Conservation (phyloP, 805 yeast genomes). For the Wickerhamiella shivajii region DNA sequence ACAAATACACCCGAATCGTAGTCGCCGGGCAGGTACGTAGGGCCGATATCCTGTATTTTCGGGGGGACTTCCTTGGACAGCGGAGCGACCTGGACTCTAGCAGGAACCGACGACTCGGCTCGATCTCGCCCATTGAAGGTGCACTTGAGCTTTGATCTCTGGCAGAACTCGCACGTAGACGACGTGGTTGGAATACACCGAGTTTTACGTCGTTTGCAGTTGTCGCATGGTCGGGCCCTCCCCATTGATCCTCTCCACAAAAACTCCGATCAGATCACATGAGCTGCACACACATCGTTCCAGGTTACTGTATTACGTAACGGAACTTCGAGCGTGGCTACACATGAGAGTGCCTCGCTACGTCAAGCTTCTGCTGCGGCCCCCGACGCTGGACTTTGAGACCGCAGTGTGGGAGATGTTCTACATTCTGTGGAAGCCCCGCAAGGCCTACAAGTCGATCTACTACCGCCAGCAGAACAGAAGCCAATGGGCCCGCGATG, state of each 20-base stretch:
- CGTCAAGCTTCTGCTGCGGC: slow-evolving; percentile 38
- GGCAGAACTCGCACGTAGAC: slow-evolving; percentile 9
- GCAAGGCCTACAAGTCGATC: slow-evolving; percentile 65
- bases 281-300: background rate
- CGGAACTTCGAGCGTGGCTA: background rate
- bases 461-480: slow-evolving; percentile 72
- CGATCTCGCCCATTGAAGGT: slow-evolving; percentile 3
- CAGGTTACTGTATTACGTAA: background rate
- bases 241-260: slow-evolving; percentile 1
- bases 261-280: background rate
- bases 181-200: slow-evolving; percentile 6
- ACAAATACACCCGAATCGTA: slow-evolving; percentile 19
- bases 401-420: slow-evolving; percentile 87
- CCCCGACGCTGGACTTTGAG: slow-evolving; percentile 78
- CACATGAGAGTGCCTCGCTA: slow-evolving; percentile 20
- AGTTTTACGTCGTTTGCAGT: slow-evolving; percentile 9
- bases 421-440: slow-evolving; percentile 57
- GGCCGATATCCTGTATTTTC: slow-evolving; percentile 8
- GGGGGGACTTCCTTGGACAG: slow-evolving; percentile 7
- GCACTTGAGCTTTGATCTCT: slow-evolving; percentile 3
- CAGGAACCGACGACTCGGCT: slow-evolving; percentile 5
- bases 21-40: slow-evolving; percentile 15
- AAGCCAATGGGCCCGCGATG: slow-evolving; percentile 77
- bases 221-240: slow-evolving; percentile 10
- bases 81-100: slow-evolving; percentile 8